phyloP scores from a whole-genome alignment of 768 basidiomycete genomes.

The Leccinum obscurum region DNA sequence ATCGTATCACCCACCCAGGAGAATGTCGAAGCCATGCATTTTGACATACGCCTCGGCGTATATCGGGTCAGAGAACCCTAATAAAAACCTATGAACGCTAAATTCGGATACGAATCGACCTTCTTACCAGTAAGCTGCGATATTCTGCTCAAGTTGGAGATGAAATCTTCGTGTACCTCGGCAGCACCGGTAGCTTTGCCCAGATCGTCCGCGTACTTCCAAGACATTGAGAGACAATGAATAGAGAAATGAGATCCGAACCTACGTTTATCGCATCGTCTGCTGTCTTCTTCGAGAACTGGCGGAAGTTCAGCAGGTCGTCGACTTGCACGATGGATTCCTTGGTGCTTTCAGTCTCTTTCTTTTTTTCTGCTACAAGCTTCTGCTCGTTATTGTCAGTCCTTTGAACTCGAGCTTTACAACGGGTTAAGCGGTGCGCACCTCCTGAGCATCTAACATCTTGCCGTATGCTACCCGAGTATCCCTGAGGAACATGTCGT shows the following conservation, averaged over 20 bases:
- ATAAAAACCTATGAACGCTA: neutral
- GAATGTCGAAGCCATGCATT: constrained; percentile 96
- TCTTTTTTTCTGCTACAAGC: constrained; percentile 90
- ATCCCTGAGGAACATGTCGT: constrained; percentile 78
- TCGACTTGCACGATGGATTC: constrained; percentile 84
- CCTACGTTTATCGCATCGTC: constrained; percentile 76
- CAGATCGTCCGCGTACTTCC: constrained; percentile 85
- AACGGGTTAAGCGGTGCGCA: constrained; percentile 29
- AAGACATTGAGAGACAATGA: neutral
- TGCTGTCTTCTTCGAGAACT: constrained; percentile 89
- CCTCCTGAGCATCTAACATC: constrained; percentile 97
- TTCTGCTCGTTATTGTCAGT: constrained; percentile 48
- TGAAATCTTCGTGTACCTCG: constrained; percentile 88
- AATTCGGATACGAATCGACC: neutral
- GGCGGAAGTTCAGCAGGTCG: constrained; percentile 88
- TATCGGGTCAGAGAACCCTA: constrained; percentile 96
- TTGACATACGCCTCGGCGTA: constrained; percentile 98
- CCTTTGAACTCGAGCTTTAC: neutral
- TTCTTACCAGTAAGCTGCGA: constrained; percentile 84
- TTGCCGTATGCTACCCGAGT: constrained; percentile 90
- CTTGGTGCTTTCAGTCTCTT: constrained; percentile 72
- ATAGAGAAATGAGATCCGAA: neutral
- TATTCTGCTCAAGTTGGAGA: constrained; percentile 90
- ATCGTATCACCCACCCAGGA: constrained; percentile 59
- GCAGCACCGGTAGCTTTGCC: constrained; percentile 84